A percentile compares a stretch with the other conserved stretches of the same genome.
Evolutionary conservation across 345 rosid genomes (phyloP).

Genomic region (Nephelium lappaceum): DNA sequence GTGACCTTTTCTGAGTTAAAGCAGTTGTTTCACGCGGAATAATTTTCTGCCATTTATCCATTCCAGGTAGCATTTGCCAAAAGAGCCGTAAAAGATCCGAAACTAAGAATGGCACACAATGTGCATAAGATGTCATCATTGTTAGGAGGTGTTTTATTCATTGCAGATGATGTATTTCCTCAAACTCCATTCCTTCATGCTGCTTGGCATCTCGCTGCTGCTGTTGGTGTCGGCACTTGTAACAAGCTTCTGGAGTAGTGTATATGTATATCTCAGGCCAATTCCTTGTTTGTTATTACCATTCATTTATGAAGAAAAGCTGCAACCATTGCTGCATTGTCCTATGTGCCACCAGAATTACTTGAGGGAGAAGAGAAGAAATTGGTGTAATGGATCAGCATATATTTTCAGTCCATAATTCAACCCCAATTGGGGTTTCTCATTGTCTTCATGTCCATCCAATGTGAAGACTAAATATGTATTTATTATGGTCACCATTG

Average conservation of each 20-base stretch:
- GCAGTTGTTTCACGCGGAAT: background rate
- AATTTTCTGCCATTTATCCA: background rate
- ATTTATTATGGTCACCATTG: background rate
- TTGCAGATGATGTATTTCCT: slow-evolving; percentile 87
- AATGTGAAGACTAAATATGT: no score
- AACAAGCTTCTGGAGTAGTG: slow-evolving; percentile 83
- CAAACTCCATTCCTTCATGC: slow-evolving; percentile 83
- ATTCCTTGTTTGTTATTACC: slow-evolving; percentile 5
- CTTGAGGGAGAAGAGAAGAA: background rate
- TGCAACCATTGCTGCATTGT: slow-evolving; percentile 7
- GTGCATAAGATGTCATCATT: slow-evolving; percentile 89
- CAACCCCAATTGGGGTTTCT: background rate
- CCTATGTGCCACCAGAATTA: background rate
- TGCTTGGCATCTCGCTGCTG: slow-evolving; percentile 98
- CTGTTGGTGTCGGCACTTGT: slow-evolving; percentile 87
- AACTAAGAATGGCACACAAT: slow-evolving; percentile 66
- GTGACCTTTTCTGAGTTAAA: background rate
- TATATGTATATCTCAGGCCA: slow-evolving; percentile 5
- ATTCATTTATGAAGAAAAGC: slow-evolving; percentile 7
- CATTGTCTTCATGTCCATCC: background rate
- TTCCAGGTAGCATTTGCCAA: slow-evolving; percentile 82
- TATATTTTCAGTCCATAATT: background rate
- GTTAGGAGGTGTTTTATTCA: slow-evolving; percentile 79
- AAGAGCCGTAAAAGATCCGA: slow-evolving; percentile 77
- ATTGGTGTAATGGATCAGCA: background rate